Evolutionary conservation across 1,284 basidiomycete species (phyloP), one percentile per base, ranked within the genome.

Genomic region (Mycosarcoma mackinlayi): DNA sequence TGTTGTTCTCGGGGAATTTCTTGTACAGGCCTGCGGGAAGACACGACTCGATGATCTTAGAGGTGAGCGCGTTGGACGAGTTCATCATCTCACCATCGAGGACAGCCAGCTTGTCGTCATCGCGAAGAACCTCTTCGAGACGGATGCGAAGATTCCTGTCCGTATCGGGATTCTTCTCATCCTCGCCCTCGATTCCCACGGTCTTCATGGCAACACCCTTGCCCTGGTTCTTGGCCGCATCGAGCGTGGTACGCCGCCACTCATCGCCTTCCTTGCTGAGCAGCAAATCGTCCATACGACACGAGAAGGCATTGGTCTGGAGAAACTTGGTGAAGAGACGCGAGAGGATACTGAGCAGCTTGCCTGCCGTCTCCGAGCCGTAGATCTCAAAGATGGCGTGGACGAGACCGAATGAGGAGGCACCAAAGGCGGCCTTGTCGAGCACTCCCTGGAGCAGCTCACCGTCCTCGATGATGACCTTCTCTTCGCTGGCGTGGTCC

Each of bases 301-400:
- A 99, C 3, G 95, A 94, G 85, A 99, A 99, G 0, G 93, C 96
- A 34, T 94, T 91, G 80, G 94, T 92, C 81, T 98, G 95, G 45
- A 98, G 86, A 85, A 92, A 98, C 83, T 97, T 98, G 53, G 96
- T 98, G 84, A 99, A 93, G 41, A 98, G 86, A 51, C 96, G 89
- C 81, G 92, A 93, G 63, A 98, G 88, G 65, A 98, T 90, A 54
- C 94, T 93, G 33, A 99, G 89, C 9, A 99, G 88, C 78, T 90
- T 90, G 52, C 94, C 96, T 9, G 96, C 95, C 18, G 89, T 86
- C 66, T 91, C 90, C 11, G 94, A 86, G 5, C 96, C 95, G 83
- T 98, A 98, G n/a, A 99, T 86, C 81, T 99, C 96, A 84, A 95
- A 94, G n/a, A 96, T 91, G 1, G 96, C 96, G 83, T 99, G 96